These are phyloP conservation scores for Alliaria petiolata DNA, from an alignment of 345 rosid genomes.

Conservation along the genomic window DNA sequence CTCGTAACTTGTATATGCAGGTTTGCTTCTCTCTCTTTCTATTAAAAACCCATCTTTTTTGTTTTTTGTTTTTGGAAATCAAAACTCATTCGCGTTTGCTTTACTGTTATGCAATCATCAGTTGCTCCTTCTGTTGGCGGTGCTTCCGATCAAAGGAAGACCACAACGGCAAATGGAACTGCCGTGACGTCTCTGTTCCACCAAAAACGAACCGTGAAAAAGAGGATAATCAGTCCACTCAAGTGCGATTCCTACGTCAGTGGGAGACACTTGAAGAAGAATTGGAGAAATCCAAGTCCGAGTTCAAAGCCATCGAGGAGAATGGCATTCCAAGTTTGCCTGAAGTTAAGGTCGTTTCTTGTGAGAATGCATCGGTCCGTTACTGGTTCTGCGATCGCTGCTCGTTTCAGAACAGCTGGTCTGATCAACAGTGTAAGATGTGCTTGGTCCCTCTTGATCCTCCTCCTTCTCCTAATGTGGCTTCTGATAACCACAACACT, in stretches of 20 bases:
- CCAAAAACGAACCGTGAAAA: background rate
- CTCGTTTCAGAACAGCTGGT: too few relatives aligned
- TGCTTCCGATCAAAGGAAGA: background rate
- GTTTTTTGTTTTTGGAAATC: background rate
- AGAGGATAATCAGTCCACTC: too few relatives aligned
- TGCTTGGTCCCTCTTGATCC: too few relatives aligned
- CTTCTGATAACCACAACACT: too few relatives aligned
- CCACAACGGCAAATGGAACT: background rate
- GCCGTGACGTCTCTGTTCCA: background rate
- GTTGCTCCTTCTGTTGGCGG: background rate
- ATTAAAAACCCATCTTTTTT: background rate
- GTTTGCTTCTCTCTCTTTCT: background rate
- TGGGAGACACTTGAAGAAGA: background rate
- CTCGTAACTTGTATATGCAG: slow-evolving; percentile 3
- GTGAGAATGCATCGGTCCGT: too few relatives aligned
- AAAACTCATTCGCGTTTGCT: background rate
- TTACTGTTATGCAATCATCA: background rate
- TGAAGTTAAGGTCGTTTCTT: too few relatives aligned
- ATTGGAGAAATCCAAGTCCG: background rate
- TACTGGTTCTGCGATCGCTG: too few relatives aligned
- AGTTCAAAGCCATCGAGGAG: background rate
- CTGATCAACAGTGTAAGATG: too few relatives aligned
- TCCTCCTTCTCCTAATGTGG: too few relatives aligned
- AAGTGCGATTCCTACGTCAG: too few relatives aligned
- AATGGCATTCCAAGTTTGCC: too few relatives aligned